Evolutionary conservation across 768 basidiomycete species (phyloP), one percentile per base, ranked within the genome.

Genomic region (Asterophora parasitica): DNA sequence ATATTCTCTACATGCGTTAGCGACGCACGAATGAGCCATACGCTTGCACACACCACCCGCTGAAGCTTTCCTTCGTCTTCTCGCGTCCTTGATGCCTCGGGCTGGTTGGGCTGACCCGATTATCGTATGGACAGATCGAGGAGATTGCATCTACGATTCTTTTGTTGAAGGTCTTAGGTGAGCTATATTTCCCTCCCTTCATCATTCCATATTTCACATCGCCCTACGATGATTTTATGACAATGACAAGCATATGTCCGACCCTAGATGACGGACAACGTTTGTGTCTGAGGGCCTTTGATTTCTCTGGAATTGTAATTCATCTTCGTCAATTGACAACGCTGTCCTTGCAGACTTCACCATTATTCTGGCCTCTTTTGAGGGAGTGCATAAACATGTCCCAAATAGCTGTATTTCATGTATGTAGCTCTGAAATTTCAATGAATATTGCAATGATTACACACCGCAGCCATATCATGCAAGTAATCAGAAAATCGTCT

Each of bases 211-310:
- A 40, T 30, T 50, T 55, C 16, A 45, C 33, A 49, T 42, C 48
- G 38, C 63, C 70, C 73, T 17, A 70, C 65, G 82, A 83, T 83
- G 78, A 66, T 66, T 58, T 62, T 53, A 42, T 65, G 60, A 63
- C 67, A 70, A 52, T 50, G 54, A 83, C 82, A 84, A 84, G 82
- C 82, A 84, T 84, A 83, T 83, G 81, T 83, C 82, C 78, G 78
- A 83, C 58, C 54, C 46, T 65, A 62, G 52, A 74, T 83, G 78
- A 76, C 68, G 81, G 81, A 82, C 65, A 71, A 47, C 15, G 66
- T 69, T 65, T 53, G 67, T 63, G 58, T 60, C 78, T 82, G 79
- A 81, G 75, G 67, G 59, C 50, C 49, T 41, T 37, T 17, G 28
- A 11, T 34, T 32, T 43, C 19, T 9, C 17, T 13, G 12, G 3